Percentiles rank a stretch among this genome's conserved stretches.
Evolutionary conservation across 345 rosid genomes (phyloP).

Genomic region (Ailanthus altissimus): DNA sequence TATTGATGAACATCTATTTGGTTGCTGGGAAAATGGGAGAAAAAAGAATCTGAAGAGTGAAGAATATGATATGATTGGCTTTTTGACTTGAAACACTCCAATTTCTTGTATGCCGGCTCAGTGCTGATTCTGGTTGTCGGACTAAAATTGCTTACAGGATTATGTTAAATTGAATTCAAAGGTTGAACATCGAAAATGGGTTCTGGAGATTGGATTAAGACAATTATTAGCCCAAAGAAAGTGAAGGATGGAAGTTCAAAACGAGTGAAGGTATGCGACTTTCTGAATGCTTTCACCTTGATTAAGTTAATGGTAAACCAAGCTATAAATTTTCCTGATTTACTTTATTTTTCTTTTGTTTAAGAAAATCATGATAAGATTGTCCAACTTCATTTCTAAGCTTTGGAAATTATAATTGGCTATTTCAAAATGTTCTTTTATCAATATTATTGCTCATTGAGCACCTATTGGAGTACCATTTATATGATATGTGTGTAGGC

Average conservation of each 20-base stretch:
- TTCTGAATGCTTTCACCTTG: background rate
- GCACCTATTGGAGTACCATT: background rate
- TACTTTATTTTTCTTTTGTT: background rate
- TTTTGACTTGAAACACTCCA: background rate
- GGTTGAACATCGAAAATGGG: slow-evolving; percentile 50
- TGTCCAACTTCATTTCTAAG: background rate
- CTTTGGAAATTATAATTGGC: background rate
- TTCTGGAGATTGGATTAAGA: slow-evolving; percentile 79
- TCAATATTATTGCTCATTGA: background rate
- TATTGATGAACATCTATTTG: slow-evolving; percentile 3
- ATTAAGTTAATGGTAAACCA: background rate
- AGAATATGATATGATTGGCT: background rate
- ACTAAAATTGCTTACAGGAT: slow-evolving; percentile 34
- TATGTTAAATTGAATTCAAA: slow-evolving; percentile 21
- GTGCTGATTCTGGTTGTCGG: slow-evolving; percentile 22
- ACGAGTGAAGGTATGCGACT: slow-evolving; percentile 45
- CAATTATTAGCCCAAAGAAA: slow-evolving; percentile 65
- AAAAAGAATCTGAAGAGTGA: background rate
- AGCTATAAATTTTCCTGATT: background rate
- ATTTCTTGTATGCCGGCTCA: background rate
- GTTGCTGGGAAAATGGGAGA: slow-evolving; percentile 11
- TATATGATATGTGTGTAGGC: background rate
- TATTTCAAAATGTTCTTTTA: background rate
- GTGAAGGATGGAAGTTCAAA: slow-evolving; percentile 49
- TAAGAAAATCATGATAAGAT: background rate